Percentiles rank a stretch among this genome's conserved stretches.
These are phyloP conservation scores for Yamadazyma trypodendri DNA, from an alignment of 1,139 yeast genomes.

Conservation along the genomic window DNA sequence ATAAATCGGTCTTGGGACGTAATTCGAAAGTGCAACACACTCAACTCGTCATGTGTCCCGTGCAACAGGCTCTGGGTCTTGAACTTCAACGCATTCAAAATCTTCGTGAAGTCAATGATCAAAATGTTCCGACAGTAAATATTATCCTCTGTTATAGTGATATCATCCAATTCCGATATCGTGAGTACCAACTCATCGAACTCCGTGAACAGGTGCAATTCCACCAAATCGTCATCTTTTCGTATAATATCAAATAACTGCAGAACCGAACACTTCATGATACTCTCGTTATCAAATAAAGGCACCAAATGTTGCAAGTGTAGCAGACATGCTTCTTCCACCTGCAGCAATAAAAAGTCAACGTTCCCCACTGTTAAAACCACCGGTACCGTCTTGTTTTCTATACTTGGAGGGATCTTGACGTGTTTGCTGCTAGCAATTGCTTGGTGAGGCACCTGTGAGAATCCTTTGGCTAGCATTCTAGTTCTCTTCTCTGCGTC, in stretches of 20 bases:
- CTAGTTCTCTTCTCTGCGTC: too few relatives aligned
- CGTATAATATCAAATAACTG: constrained; percentile 29
- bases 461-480: too few relatives aligned
- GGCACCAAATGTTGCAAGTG: constrained; percentile 20
- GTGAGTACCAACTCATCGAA: constrained; percentile 32
- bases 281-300: constrained; percentile 22
- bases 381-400: constrained; percentile 18
- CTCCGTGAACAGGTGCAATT: constrained; percentile 23
- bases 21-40: constrained; percentile 24
- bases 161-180: constrained; percentile 31
- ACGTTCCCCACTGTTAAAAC: constrained; percentile 21
- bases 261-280: constrained; percentile 20
- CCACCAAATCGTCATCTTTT: constrained; percentile 27
- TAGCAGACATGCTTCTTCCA: constrained; percentile 10
- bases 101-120: constrained; percentile 31
- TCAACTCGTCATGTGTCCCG: too few relatives aligned
- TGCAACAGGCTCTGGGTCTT: too few relatives aligned
- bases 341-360: constrained; percentile 26
- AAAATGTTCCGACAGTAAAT: constrained; percentile 29
- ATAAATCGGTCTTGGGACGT: constrained; percentile 32
- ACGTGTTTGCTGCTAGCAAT: too few relatives aligned
- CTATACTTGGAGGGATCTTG: constrained; percentile 6
- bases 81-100: constrained; percentile 28
- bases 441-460: too few relatives aligned
- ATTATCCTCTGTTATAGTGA: constrained; percentile 42